Evolutionary conservation across 1,139 yeast genomes (phyloP), one percentile per base, ranked within the genome.

Genomic region (Pichia sp.): DNA sequence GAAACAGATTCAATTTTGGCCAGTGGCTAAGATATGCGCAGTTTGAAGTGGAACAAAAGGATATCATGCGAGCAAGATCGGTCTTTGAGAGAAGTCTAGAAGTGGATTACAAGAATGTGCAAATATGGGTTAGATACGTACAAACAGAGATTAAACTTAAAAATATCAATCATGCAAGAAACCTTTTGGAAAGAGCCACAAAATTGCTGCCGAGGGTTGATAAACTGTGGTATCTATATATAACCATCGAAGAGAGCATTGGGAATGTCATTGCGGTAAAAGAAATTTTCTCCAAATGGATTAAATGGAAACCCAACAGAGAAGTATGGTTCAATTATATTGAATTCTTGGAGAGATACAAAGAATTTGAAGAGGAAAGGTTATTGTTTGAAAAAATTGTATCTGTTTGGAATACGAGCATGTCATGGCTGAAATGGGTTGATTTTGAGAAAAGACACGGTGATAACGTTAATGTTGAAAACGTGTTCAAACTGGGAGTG

Each of bases 11-110:
- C 36, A 88, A 88, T 56, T 73, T 75, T 55, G 84, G 88, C 3
- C 95, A 90, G 59, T 92, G 97, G 97, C 72, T 87, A 61, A 70
- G 97, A 44, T 92, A 92, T 61, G 97, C 97, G 1, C 77, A 75
- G 49, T 87, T 92, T 79, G 98, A 92, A 61, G 63, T 80, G 11
- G 85, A 83, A 5, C 90, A 86, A 56, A 81, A 79, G 48, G 96
- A 92, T 58, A 72, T 76, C 55, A 69, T 72, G 8, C 64, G 85
- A 33, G 95, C 95, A 0, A 67, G 97, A 46, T 86, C 96, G 0
- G 72, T 92, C 10, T 85, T 83, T 64, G 98, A 92, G 62, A 70
- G 98, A 44, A 95, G 96, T 0, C 61, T 92, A 36, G 85, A 80
- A 47, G 88, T 86, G 4, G 83, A 86, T 57, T 68, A 71, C n/a